Evolutionary conservation across 2,329 filamentous ascomycete species (phyloP).

Genomic region (Curvularia lunata): DNA sequence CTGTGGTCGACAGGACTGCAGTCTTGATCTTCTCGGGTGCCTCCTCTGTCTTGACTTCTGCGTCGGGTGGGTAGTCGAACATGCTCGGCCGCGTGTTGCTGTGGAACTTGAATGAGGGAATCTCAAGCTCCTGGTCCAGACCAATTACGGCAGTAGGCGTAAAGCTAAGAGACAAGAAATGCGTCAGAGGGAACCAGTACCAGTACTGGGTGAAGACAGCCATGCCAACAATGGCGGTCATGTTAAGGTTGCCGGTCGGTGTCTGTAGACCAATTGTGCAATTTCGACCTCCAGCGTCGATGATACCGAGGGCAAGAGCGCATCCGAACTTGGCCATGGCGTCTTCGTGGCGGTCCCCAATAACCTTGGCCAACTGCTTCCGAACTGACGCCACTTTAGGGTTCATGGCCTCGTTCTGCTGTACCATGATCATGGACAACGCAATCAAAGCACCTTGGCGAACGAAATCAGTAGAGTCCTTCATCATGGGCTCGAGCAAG

Average conservation of each 20-base stretch:
- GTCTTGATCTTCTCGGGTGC: conserved; percentile 93
- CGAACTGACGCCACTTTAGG: conserved; percentile 90
- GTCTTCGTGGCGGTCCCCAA: conserved; percentile 94
- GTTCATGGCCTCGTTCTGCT: conserved; percentile 98
- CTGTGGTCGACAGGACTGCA: conserved; percentile 93
- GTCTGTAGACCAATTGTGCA: conserved; percentile 98
- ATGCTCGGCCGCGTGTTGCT: conserved; percentile 92
- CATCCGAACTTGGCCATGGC: conserved; percentile 99
- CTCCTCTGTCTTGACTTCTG: conserved; percentile 93
- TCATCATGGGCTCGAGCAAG: conserved; percentile 97
- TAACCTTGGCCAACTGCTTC: conserved; percentile 92
- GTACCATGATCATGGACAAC: conserved; percentile 97
- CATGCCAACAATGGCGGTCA: conserved; percentile 97
- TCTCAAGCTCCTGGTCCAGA: conserved; percentile 90
- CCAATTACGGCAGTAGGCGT: conserved; percentile 96
- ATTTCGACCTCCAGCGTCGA: conserved; percentile 96
- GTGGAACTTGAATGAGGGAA: conserved; percentile 93
- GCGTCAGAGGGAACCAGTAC: conserved; percentile 99
- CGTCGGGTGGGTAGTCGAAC: conserved; percentile 97
- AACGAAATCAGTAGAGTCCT: conserved; percentile 98
- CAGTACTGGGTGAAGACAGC: conserved; percentile 99
- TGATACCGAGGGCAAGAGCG: conserved; percentile 91
- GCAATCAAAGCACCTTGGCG: conserved; percentile 94
- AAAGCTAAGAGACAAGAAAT: conserved; percentile 95
- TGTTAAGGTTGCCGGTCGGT: conserved; percentile 97